Evolutionary conservation across 192 early-diverging fungal species (phyloP), one percentile per base, ranked within the genome.

Genomic region (Geranomyces variabilis): DNA sequence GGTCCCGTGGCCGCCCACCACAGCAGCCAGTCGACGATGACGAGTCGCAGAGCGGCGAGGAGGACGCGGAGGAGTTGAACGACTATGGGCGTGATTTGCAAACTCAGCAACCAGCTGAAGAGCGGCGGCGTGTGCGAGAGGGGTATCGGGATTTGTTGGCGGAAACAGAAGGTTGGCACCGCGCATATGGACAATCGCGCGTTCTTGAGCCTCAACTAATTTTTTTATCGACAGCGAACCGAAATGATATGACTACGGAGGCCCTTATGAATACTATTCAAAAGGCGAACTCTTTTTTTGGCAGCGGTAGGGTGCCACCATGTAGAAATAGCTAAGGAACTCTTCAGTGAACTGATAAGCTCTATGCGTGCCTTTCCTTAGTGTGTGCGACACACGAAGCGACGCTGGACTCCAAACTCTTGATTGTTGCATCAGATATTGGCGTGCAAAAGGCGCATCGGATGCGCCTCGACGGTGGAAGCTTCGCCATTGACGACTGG

Each of bases 341-440:
- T 15, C n/a, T n/a, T n/a, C n/a, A n/a, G n/a, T n/a, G n/a, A n/a
- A 41, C 36, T 41, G 36, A 41, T 41, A 3, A 3, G 10, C 36
- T 41, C 5, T 3, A 41, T 41, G 36, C 10, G 36, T 41, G 10
- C 24, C 29, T 22, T 31, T 21, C 13, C 10, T 19, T 44, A 91
- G 96, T 98, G 1, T 76, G 79, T 34, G 87, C 88, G 63, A 89
- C 93, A 0, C 87, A 92, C 28, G 96, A 98, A 83, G 94, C 94
- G 13, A 87, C 90, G 0, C 79, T 98, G 29, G 95, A 98, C 86
- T 89, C 93, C n/a, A 84, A 85, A 12, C 74, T 95, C 2, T 80
- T 98, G 21, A 83, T 94, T 10, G 62, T 88, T 15, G 86, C 91
- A 0, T 87, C 93, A 0, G 90, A 93, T 63, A 69, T 94, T 29